phyloP scores from a whole-genome alignment of 768 basidiomycete species.

The Macrolepiota albuminosa region DNA sequence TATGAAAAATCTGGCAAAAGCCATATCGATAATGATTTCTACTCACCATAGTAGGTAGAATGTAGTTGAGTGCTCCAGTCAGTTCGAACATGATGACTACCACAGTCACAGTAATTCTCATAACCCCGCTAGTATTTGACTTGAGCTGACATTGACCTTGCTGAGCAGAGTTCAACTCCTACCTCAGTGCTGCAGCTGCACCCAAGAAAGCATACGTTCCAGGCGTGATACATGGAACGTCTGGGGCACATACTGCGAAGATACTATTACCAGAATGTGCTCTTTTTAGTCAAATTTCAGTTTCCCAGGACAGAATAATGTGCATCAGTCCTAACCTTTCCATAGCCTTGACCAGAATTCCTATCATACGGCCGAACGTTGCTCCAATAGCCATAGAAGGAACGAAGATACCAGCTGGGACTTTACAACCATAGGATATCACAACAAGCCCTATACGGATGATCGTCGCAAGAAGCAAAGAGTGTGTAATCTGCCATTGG shows the following conservation, averaged over 20 bases:
- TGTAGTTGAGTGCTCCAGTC: constrained; percentile 95
- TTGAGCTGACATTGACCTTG: neutral
- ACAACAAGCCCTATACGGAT: constrained; percentile 85
- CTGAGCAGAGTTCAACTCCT: neutral
- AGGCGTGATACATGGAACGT: constrained; percentile 95
- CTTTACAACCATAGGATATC: constrained; percentile 92
- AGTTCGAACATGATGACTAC: constrained; percentile 99
- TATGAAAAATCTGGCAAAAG: constrained; percentile 25
- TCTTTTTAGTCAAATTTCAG: constrained; percentile 33
- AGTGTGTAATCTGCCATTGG: constrained; percentile 95
- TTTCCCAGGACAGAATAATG: neutral
- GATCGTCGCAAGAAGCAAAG: constrained; percentile 85
- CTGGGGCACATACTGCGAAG: constrained; percentile 86
- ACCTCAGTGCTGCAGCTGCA: constrained; percentile 94
- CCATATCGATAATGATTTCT: neutral
- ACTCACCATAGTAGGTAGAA: constrained; percentile 93
- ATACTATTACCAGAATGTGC: constrained; percentile 80
- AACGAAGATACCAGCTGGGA: constrained; percentile 97
- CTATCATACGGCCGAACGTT: constrained; percentile 94
- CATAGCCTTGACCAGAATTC: constrained; percentile 92
- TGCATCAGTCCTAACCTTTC: constrained; percentile 50
- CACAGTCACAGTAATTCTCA: constrained; percentile 95
- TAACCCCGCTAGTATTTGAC: constrained; percentile 69
- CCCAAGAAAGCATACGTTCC: constrained; percentile 98
- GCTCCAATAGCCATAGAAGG: constrained; percentile 99